Conservation (phyloP, 129 eudicot genomes). For the Artemisia tridentata region DNA sequence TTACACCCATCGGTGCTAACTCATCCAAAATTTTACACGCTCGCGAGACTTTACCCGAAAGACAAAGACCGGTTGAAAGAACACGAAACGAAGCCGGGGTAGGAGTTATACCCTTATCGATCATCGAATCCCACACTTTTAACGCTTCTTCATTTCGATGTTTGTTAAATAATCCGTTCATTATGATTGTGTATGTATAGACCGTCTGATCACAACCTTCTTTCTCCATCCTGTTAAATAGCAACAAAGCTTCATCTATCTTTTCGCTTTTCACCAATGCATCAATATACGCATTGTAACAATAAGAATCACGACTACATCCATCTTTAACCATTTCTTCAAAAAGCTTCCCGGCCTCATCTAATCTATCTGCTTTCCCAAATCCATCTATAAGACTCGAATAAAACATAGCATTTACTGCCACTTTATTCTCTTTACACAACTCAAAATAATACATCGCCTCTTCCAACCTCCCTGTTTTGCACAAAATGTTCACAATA, state of each 20-base stretch:
- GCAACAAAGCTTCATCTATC: constrained; percentile 64
- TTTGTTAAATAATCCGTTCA: constrained; percentile 63
- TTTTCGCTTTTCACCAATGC: constrained; percentile 55
- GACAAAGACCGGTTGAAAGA: constrained; percentile 87
- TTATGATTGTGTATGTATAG: constrained; percentile 78
- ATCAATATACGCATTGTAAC: constrained; percentile 82
- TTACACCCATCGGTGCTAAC: constrained; percentile 91
- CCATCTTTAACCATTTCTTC: constrained; percentile 71
- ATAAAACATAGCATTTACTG: constrained; percentile 59
- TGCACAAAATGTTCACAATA: constrained; percentile 79
- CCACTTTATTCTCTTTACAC: constrained; percentile 52
- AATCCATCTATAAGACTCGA: constrained; percentile 85
- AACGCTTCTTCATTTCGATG: constrained; percentile 84
- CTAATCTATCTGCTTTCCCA: constrained; percentile 79
- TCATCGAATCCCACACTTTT: constrained; percentile 80
- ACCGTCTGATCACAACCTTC: constrained; percentile 94
- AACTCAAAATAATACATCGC: constrained; percentile 57
- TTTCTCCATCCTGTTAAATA: constrained; percentile 67
- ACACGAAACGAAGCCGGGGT: constrained; percentile 78
- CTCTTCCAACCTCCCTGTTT: constrained; percentile 71
- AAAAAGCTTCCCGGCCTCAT: constrained; percentile 71
- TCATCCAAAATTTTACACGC: constrained; percentile 92
- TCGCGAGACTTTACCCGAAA: constrained; percentile 80
- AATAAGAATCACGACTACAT: constrained; percentile 80
- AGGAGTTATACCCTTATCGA: constrained; percentile 89